Evolutionary conservation across 2,329 filamentous ascomycete genomes (phyloP).

Genomic region (Camptophora hylomeconis): DNA sequence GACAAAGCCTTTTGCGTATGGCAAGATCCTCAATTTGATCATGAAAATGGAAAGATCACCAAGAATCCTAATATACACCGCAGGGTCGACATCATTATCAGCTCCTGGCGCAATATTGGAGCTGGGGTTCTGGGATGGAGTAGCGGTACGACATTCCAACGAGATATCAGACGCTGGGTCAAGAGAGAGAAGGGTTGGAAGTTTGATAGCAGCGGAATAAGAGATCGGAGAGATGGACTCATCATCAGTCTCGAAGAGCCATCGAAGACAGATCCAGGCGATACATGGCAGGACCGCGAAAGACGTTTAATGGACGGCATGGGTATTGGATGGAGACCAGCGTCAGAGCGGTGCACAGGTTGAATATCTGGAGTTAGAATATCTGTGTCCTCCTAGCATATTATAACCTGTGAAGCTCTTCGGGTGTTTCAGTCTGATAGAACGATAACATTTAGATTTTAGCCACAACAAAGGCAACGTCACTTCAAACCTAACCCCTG

Average conservation of each 20-base stretch:
- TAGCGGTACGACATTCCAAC: slow-evolving; percentile 77
- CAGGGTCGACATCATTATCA: slow-evolving; percentile 82
- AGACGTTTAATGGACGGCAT: slow-evolving; percentile 66
- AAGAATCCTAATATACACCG: slow-evolving; percentile 63
- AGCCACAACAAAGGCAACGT: too few species aligned
- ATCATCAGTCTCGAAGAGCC: slow-evolving; percentile 53
- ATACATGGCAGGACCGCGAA: slow-evolving; percentile 59
- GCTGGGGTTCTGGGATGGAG: slow-evolving; percentile 84
- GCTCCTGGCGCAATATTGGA: slow-evolving; percentile 76
- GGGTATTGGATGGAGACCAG: slow-evolving; percentile 52
- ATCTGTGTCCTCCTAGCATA: too few species aligned
- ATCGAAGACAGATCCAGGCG: slow-evolving; percentile 23
- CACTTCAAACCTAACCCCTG: too few species aligned
- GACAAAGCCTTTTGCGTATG: slow-evolving; percentile 91
- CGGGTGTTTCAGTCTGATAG: slow-evolving; percentile 1
- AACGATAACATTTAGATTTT: too few species aligned
- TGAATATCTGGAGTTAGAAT: too few species aligned
- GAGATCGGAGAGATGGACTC: slow-evolving; percentile 51
- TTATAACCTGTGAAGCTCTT: too few species aligned
- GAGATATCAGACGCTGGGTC: slow-evolving; percentile 70
- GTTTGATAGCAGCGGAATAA: slow-evolving; percentile 82
- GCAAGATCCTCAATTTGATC: slow-evolving; percentile 51
- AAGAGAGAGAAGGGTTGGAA: slow-evolving; percentile 61
- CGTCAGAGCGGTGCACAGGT: slow-evolving; percentile 55
- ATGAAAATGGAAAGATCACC: slow-evolving; percentile 12